Evolutionary conservation across 495 filamentous ascomycete species (phyloP).

Genomic region (Paragyromitra xinjiangensis): DNA sequence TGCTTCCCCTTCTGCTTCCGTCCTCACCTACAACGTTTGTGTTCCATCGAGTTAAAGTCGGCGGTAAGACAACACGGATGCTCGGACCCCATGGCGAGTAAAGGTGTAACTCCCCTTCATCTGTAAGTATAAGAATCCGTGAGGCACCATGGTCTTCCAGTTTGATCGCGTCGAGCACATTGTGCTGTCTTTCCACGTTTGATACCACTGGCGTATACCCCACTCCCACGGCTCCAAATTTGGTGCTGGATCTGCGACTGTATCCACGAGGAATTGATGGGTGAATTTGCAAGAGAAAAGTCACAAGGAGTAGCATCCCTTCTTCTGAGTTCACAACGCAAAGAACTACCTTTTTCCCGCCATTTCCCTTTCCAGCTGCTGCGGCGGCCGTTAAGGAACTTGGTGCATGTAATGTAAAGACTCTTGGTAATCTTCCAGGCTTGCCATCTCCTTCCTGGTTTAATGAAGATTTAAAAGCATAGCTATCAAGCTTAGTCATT

Average conservation of each 20-base stretch:
- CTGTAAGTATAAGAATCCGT: slow-evolving; percentile 74
- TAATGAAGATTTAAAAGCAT: slow-evolving; percentile 68
- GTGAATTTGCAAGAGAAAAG: slow-evolving; percentile 64
- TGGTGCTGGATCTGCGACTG: slow-evolving; percentile 48
- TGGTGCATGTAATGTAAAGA: slow-evolving; percentile 72
- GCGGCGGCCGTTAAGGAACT: slow-evolving; percentile 63
- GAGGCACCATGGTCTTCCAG: slow-evolving; percentile 73
- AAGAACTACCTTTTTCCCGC: slow-evolving; percentile 66
- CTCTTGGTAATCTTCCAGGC: slow-evolving; percentile 60
- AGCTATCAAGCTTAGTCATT: slow-evolving; percentile 75
- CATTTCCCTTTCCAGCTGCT: slow-evolving; percentile 57
- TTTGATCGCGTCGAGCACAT: slow-evolving; percentile 78
- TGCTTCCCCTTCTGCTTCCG: slow-evolving; percentile 55
- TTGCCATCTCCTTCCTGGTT: slow-evolving; percentile 2
- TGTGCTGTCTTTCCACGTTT: slow-evolving; percentile 61
- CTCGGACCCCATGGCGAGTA: slow-evolving; percentile 78
- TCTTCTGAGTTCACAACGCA: slow-evolving; percentile 75
- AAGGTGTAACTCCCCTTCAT: slow-evolving; percentile 71
- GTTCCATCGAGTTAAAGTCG: slow-evolving; percentile 58
- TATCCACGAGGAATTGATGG: slow-evolving; percentile 52
- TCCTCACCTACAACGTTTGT: slow-evolving; percentile 57
- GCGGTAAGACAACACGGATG: slow-evolving; percentile 66
- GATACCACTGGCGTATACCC: slow-evolving; percentile 55
- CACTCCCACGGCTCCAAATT: slow-evolving; percentile 47
- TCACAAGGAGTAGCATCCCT: slow-evolving; percentile 72